Base-by-base conservation (phyloP, 352 stramenopile genomes). In the Globisporangium spiculum region DNA sequence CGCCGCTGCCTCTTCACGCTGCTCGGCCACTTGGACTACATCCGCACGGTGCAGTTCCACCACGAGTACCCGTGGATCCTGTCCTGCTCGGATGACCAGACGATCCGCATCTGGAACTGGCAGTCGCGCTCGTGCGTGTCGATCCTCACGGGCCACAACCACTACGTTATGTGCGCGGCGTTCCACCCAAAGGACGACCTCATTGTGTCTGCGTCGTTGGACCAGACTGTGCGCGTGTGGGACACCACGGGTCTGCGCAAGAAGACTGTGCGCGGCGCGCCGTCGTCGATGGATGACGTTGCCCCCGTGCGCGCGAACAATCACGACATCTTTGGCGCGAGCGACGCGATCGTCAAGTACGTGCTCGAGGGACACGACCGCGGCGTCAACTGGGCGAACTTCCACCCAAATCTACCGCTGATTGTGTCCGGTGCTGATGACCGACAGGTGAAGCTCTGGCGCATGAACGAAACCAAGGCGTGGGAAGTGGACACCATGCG, bases 401-500 rank as follows among this genome's bases (percentile, higher is more conserved):
- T 99, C 81, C 98, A 99, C 86, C 97, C 97, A 12, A 99, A 94
- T 44, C 83, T 99, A 44, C 98, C 98, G 48, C 84, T 99, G 14
- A 97, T 99, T 68, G 96, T 99, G 41, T 99, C 92, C 44, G 98
- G 97, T 20, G 97, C 98, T 8, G 98, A 99, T 88, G 98, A 99
- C 80, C 93, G 98, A 55, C 97, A 99, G 78, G 97, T 99, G 64
- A 99, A 99, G 83, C 84, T 99, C n/a, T 99, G 97, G 97, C 85
- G 93, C 69, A 99, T 99, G 95, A 99, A 98, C 75, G 98, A 99
- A 77, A 99, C 97, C 66, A 98, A 98, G 79, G 98, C 98, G 1
- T 99, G 98, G 98, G 98, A 99, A 78, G 98, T 99, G n/a, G 98
- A 99, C 85, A 99, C 98, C 22, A 97, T 99, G 81, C 92, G 97